Percentiles rank a stretch among this genome's conserved stretches.
Conservation (phyloP, 108 stramenopile species). For the Thalassiosira profunda region DNA sequence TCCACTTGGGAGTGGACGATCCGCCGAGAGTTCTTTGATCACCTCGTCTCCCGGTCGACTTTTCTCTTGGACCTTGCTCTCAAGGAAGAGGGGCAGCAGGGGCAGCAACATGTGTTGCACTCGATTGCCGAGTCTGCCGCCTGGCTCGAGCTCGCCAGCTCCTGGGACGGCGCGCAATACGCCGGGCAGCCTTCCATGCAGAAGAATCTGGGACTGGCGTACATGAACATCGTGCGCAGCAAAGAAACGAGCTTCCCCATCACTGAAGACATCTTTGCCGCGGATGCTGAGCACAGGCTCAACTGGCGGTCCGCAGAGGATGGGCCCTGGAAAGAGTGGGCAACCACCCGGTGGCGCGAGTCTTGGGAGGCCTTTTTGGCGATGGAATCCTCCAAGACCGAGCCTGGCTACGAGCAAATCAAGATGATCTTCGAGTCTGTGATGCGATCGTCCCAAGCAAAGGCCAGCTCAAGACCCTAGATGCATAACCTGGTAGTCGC, state of each 20-base stretch:
- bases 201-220: conserved; percentile 70
- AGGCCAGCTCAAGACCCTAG: no score
- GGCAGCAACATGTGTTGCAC: neutral
- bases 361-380: conserved; percentile 43
- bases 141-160: conserved; percentile 42
- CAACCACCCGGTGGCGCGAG: conserved; percentile 41
- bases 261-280: conserved; percentile 30
- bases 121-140: conserved; percentile 46
- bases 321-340: conserved; percentile 48
- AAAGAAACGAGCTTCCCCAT: conserved; percentile 32
- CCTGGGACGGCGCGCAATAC: conserved; percentile 32
- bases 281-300: neutral
- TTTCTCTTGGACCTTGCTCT: conserved; percentile 53
- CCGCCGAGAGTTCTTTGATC: conserved; percentile 53
- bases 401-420: conserved; percentile 33
- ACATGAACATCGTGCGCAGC: conserved; percentile 53
- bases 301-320: conserved; percentile 16
- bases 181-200: conserved; percentile 16
- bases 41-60: conserved; percentile 51
- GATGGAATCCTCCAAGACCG: conserved; percentile 35
- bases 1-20: conserved; percentile 72
- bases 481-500: no score
- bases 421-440: conserved; percentile 52
- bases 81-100: conserved; percentile 5
- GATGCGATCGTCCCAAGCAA: conserved; percentile 17